Percentiles rank a stretch among this genome's conserved stretches.
Conservation (phyloP, 495 filamentous ascomycete genomes). For the Corynascus novoguineensis region DNA sequence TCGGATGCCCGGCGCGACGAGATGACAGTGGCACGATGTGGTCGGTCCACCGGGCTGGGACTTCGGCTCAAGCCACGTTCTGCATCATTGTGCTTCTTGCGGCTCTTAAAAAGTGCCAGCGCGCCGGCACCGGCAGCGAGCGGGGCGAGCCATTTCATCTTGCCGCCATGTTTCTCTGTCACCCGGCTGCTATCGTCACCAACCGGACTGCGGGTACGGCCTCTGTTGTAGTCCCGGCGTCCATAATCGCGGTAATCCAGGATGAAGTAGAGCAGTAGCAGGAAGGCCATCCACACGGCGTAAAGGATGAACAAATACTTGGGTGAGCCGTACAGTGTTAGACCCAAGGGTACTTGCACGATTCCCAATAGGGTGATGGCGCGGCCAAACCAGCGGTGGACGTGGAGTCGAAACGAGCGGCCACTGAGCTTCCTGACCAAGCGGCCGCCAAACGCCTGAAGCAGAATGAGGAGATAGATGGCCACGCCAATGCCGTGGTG, state of each 20-base stretch:
- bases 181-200: constrained; percentile 6
- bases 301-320: constrained; percentile 79
- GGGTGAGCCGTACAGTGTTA: constrained; percentile 90
- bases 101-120: constrained; percentile 48
- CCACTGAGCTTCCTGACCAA: constrained; percentile 56
- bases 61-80: constrained; percentile 33
- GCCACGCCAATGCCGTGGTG: constrained; percentile 92
- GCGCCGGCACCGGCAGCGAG: constrained; percentile 58
- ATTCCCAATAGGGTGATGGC: constrained; percentile 71
- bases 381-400: constrained; percentile 87
- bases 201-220: constrained; percentile 31
- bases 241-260: constrained; percentile 60
- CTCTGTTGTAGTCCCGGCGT: constrained; percentile 31
- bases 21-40: constrained; percentile 42
- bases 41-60: constrained; percentile 27
- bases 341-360: constrained; percentile 79
- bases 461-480: constrained; percentile 76
- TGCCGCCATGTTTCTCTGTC: constrained; percentile 37
- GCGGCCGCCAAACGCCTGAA: constrained; percentile 74
- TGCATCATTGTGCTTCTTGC: constrained; percentile 37
- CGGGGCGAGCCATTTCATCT: constrained; percentile 45
- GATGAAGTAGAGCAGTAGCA: constrained; percentile 66
- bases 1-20: constrained; percentile 43
- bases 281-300: constrained; percentile 61
- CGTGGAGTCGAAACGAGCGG: constrained; percentile 63